Conservation (phyloP, 345 rosid genomes). For the Citrus mangshanensis region DNA sequence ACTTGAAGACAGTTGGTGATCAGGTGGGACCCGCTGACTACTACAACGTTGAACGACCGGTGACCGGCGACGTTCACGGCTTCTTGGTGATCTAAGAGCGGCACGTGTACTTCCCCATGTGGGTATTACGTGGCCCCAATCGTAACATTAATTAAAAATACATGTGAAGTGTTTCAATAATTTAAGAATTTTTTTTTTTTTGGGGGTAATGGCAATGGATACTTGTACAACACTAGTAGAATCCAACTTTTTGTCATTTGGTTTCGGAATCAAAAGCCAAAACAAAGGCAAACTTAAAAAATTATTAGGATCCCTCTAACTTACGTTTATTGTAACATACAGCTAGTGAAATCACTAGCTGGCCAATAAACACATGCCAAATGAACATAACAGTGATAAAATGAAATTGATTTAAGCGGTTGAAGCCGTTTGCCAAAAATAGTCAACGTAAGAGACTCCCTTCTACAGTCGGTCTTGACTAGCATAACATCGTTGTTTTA, state of each 20-base stretch:
- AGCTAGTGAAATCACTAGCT: accelerated
- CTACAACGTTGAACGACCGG: conserved; percentile 28
- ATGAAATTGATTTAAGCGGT: too few species aligned
- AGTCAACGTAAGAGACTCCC: too few species aligned
- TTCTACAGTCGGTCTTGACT: too few species aligned
- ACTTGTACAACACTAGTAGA: neutral
- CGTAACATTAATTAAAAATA: neutral
- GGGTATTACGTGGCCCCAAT: conserved; percentile 36
- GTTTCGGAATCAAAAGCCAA: neutral
- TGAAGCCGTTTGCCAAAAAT: too few species aligned
- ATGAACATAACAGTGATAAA: too few species aligned
- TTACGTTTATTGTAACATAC: too few species aligned
- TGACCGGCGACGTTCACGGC: conserved; percentile 56
- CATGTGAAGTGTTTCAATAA: too few species aligned
- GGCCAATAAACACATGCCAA: too few species aligned
- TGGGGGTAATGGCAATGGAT: neutral
- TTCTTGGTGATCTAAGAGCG: conserved; percentile 19
- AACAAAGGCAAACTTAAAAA: neutral
- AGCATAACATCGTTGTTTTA: too few species aligned
- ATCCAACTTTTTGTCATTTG: neutral
- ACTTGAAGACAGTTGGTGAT: conserved; percentile 30
- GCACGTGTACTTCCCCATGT: conserved; percentile 43
- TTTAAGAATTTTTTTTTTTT: neutral
- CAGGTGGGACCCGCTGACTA: conserved; percentile 31
- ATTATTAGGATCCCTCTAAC: too few species aligned